Percentiles rank a stretch among this genome's conserved stretches.
phyloP scores from a whole-genome alignment of 225 moss, liverwort and hornwort genomes.

The Asterella californica region DNA sequence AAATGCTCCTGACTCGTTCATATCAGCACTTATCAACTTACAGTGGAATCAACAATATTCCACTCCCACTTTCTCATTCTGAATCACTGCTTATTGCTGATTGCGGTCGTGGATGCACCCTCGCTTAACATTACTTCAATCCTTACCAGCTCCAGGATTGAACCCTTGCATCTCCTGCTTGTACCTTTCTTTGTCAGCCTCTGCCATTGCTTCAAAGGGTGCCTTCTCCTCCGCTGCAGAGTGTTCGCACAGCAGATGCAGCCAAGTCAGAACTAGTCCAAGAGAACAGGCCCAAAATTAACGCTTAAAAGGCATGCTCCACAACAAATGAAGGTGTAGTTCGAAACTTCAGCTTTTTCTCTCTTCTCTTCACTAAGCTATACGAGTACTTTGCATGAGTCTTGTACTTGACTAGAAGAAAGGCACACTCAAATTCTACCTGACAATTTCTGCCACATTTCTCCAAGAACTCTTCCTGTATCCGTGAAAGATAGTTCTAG shows the following conservation, averaged over 20 bases:
- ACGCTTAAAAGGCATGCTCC: not conserved
- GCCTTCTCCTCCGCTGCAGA: slow-evolving; percentile 56
- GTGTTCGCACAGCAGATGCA: not conserved
- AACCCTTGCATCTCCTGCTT: slow-evolving; percentile 73
- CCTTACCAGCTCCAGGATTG: slow-evolving; percentile 48
- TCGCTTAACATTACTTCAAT: slow-evolving; percentile 52
- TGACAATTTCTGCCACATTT: slow-evolving; percentile 88
- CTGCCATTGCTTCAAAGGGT: slow-evolving; percentile 68
- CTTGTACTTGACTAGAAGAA: not conserved
- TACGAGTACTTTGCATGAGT: not conserved
- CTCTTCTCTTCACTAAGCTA: not conserved
- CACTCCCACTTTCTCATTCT: not conserved
- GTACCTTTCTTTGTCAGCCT: slow-evolving; percentile 71
- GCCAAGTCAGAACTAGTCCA: not conserved
- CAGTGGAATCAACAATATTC: not conserved
- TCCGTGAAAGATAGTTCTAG: slow-evolving; percentile 48
- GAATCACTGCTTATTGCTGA: not conserved
- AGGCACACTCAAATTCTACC: slow-evolving; percentile 27
- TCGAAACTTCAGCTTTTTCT: not conserved
- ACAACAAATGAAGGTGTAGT: not conserved
- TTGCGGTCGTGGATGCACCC: not conserved
- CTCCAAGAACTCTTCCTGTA: slow-evolving; percentile 60
- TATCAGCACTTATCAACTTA: no score
- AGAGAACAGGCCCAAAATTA: not conserved
- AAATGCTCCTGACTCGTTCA: no score